Evolutionary conservation across 352 stramenopile species (phyloP).

Genomic region (Phytophthora pseudosyringae): DNA sequence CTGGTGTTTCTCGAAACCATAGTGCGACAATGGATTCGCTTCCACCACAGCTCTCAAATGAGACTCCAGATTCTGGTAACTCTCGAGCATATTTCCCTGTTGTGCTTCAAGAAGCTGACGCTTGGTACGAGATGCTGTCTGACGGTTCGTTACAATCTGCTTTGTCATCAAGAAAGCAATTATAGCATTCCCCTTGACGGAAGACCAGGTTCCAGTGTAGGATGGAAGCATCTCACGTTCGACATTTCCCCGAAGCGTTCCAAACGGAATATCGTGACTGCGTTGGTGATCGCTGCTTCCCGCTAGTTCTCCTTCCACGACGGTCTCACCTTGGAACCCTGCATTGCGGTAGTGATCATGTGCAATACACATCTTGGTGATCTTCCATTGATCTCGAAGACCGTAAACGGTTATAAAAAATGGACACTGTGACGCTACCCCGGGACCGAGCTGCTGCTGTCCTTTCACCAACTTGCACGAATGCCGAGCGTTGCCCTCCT

Average conservation of each 20-base stretch:
- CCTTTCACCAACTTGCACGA: constrained; percentile 2
- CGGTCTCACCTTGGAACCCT: neutral
- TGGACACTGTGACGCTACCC: neutral
- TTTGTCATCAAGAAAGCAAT: neutral
- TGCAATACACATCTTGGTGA: constrained; percentile 1
- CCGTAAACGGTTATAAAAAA: constrained; percentile 5
- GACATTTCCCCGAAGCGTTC: neutral
- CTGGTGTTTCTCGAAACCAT: neutral
- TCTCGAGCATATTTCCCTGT: neutral
- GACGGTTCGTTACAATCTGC: neutral
- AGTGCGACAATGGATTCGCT: neutral
- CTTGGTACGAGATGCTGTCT: neutral
- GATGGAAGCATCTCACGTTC: neutral
- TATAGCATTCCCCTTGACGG: neutral
- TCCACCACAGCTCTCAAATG: neutral
- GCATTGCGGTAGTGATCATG: constrained; percentile 4
- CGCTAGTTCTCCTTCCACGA: neutral
- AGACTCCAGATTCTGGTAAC: constrained; percentile 9
- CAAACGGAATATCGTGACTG: neutral
- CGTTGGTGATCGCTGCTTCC: neutral
- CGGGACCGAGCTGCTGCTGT: neutral
- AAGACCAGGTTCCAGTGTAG: neutral
- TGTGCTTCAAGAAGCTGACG: neutral
- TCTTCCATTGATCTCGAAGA: constrained; percentile 8
- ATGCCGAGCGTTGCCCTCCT: neutral